Conservation (phyloP, 805 yeast species). For the baker's yeast (Saccharomyces cerevisiae) region DNA sequence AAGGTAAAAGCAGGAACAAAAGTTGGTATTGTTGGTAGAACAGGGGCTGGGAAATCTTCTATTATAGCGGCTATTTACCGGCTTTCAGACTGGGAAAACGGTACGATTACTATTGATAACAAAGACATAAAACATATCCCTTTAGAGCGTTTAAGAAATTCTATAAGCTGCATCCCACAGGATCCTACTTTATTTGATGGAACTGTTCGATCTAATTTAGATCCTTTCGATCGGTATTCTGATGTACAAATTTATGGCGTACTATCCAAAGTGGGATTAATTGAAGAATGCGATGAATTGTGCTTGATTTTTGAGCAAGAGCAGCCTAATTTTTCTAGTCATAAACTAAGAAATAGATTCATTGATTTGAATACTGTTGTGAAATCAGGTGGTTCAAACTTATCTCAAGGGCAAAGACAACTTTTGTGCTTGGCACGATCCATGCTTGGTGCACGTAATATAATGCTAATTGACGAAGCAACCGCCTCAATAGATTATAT, state of each 20-base stretch:
- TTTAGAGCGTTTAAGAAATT: neutral
- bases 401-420: conserved; percentile 77
- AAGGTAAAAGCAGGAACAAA: conserved; percentile 63
- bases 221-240: neutral
- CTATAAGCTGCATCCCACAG: neutral
- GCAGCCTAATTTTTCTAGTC: neutral
- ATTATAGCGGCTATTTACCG: neutral
- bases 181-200: neutral
- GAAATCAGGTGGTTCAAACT: conserved; percentile 63
- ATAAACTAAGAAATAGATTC: conserved; percentile 41
- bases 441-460: conserved; percentile 53
- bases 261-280: neutral
- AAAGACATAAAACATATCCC: neutral
- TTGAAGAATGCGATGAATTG: neutral
- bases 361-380: conserved; percentile 46
- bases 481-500: conserved; percentile 78
- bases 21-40: conserved; percentile 89
- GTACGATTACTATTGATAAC: conserved; percentile 66
- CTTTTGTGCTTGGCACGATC: conserved; percentile 69
- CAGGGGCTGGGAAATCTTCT: conserved; percentile 87
- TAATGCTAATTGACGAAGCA: conserved; percentile 68
- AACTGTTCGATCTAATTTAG: neutral
- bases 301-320: neutral
- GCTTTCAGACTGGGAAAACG: neutral
- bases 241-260: neutral